Conservation (phyloP, 371 early-diverging fungal species). For the Basidiobolus meristosporus region DNA sequence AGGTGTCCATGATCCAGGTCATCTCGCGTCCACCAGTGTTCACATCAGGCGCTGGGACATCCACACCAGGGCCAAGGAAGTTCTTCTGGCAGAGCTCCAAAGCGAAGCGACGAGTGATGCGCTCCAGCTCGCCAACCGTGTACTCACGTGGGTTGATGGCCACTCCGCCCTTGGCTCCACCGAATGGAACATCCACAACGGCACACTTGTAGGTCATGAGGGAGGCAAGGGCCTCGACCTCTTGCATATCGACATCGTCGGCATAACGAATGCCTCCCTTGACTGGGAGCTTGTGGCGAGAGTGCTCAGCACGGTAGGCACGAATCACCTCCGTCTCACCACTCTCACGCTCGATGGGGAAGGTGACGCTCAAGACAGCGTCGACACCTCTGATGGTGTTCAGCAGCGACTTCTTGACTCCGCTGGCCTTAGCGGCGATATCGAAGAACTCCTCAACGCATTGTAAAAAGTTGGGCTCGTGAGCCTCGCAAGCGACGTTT, state of each 20-base stretch:
- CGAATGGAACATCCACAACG: conserved; percentile 67
- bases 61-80: conserved; percentile 18
- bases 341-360: conserved; percentile 62
- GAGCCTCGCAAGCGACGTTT: too few relatives aligned
- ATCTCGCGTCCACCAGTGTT: conserved; percentile 80
- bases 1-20: conserved; percentile 80
- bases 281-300: conserved; percentile 68
- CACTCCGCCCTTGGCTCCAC: conserved; percentile 4
- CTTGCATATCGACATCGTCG: too few relatives aligned
- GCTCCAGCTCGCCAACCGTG: conserved; percentile 43
- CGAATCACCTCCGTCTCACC: conserved; percentile 56
- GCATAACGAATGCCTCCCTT: conserved; percentile 16
- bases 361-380: conserved; percentile 57
- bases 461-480: conserved; percentile 59
- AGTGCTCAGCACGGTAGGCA: conserved; percentile 78
- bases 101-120: too few relatives aligned
- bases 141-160: conserved; percentile 4
- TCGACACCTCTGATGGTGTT: conserved; percentile 65
- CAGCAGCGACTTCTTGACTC: conserved; percentile 43
- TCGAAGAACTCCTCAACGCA: conserved; percentile 67
- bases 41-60: conserved; percentile 77
- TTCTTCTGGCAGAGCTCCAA: too few relatives aligned
- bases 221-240: too few relatives aligned
- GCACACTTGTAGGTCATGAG: too few relatives aligned
- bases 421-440: conserved; percentile 56